Base-by-base conservation (phyloP, 1,284 basidiomycete species). In the Athelia psychrophila region DNA sequence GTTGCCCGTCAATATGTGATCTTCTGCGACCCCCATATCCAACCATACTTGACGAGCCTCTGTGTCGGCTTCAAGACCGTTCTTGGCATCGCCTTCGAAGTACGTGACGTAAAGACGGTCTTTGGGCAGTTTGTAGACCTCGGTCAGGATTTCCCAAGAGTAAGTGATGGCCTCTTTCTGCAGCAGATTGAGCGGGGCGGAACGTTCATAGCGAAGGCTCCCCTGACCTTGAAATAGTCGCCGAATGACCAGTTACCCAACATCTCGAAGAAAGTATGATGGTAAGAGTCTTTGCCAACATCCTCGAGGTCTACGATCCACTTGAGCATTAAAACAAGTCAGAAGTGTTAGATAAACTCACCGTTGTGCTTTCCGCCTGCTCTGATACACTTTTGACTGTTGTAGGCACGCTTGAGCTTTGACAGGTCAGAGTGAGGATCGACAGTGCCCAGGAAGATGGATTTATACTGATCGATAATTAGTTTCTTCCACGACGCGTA, bases 211-310 rank as follows among this genome's bases (percentile, higher is more conserved):
- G 30, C 23, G n/a, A 51, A n/a, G 35, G 36, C 16, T 20, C 15
- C 25, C 25, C 55, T 38, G 51, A 85, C 93, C 84, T 99, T 99
- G 84, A 99, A 99, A 75, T 99, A 99, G 71, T 99, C 93, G 4
- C 96, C 96, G 62, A 99, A 99, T 10, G 95, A 98, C 96, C 96
- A 99, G 72, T 99, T 99, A 44, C 96, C 96, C 57, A 99, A 75
- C 96, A 99, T 99, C 74, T 99, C 96, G 66, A 99, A 99, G 76
- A 99, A 99, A 2, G 97, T 99, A 71, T 98, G 90, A 62, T 93
- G 93, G 67, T 95, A 95, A 2, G 91, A 93, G 68, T 99, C 96
- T 72, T 96, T 97, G 47, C 96, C 96, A 52, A 99, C 96, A 69
- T 99, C 96, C 68, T 99, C 97, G 51, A 99, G 79, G 72, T 99